Base-by-base conservation (phyloP, 2,329 filamentous ascomycete species). In the Macroventuria anomochaeta region DNA sequence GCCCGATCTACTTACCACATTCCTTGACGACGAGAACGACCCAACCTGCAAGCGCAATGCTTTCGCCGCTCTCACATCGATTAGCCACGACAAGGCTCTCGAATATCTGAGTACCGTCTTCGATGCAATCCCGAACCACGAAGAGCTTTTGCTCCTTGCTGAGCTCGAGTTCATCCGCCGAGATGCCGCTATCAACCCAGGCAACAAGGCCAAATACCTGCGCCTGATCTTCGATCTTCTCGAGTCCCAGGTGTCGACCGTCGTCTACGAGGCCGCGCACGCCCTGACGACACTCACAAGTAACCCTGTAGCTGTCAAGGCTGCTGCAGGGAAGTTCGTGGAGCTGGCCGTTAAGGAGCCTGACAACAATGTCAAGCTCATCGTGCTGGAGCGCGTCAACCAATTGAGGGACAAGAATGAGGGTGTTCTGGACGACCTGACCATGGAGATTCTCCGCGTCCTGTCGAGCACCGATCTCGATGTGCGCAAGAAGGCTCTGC, bases 361-460 rank as follows among this genome's bases (percentile, higher is more conserved):
- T 0, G 95, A 99, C 75, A 99, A 99, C 81, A 99, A 99, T 72
- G 95, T 99, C 61, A 99, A 99, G 80, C 87, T 99, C 38, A 99
- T 99, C 65, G 95, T 99, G 17, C 83, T 99, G 36, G 95, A 97
- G 70, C 89, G 93, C 38, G 95, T 99, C 31, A 89, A 96, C 68
- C 88, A 93, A 68, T 77, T 97, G 58, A 85, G 93, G 65, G 87
- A 88, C 72, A 91, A 91, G 76, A 96, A 96, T 65, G 90, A 95
- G 71, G 93, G 93, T 46, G 87, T 97, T 17, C 78, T 99, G 53
- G 93, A 97, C 70, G 95, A 99, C 69, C 78, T 97, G 41, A 91
- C 90, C 4, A 97, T 99, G 95, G 95, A 99, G 75, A 93, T 97
- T 49, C 82, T 99, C 38, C 90, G 95, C 48, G 95, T 97, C 15